A percentile compares a stretch with the other conserved stretches of the same genome.
These are phyloP conservation scores for Botrytis medusae DNA, from an alignment of 2,329 filamentous ascomycete species.

Conservation along the genomic window DNA sequence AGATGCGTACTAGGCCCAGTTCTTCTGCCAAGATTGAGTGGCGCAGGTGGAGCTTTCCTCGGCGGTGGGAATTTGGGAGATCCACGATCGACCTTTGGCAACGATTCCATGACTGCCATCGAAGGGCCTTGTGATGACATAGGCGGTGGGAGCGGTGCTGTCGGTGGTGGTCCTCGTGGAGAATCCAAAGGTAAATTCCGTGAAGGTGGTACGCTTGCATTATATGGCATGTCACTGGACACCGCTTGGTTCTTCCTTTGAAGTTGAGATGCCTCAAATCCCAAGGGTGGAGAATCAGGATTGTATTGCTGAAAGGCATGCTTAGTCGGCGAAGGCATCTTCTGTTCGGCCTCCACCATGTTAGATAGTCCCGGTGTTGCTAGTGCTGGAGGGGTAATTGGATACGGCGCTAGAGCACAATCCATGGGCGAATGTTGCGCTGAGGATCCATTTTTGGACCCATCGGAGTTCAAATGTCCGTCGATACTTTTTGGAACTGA, in stretches of 20 bases:
- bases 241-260: conserved; percentile 48
- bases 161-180: conserved; percentile 37
- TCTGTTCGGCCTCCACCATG: conserved; percentile 55
- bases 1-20: conserved; percentile 45
- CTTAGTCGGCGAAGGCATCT: conserved; percentile 61
- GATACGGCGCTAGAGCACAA: conserved; percentile 60
- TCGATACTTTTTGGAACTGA: conserved; percentile 27
- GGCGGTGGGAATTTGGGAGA: conserved; percentile 57
- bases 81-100: conserved; percentile 45
- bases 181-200: conserved; percentile 51
- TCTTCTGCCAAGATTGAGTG: conserved; percentile 65
- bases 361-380: conserved; percentile 43
- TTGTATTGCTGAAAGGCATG: conserved; percentile 59
- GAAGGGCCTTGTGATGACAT: conserved; percentile 32
- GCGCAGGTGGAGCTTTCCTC: conserved; percentile 82
- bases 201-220: conserved; percentile 55
- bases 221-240: conserved; percentile 49
- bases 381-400: conserved; percentile 59
- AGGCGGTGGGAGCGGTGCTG: conserved; percentile 34
- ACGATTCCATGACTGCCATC: conserved; percentile 46
- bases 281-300: conserved; percentile 35
- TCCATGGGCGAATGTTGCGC: conserved; percentile 55
- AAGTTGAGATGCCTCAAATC: conserved; percentile 45
- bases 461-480: conserved; percentile 34
- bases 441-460: conserved; percentile 32